Percentiles rank a stretch among this genome's conserved stretches.
Evolutionary conservation across 257 asterid genomes (phyloP).

Genomic region (Euphrasia confusa): DNA sequence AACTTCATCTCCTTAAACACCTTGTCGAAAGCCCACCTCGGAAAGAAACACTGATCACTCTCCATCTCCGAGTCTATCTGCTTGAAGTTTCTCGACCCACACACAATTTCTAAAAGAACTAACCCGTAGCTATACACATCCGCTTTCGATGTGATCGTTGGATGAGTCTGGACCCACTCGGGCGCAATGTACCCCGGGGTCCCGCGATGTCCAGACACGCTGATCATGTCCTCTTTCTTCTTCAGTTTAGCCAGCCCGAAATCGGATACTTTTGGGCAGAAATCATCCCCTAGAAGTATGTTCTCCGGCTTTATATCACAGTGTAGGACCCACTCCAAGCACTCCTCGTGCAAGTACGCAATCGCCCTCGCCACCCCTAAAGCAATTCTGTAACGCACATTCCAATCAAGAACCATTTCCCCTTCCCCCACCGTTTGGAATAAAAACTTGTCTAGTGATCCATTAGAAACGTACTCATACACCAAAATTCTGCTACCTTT

Average conservation of each 20-base stretch:
- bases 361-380: conserved; percentile 89
- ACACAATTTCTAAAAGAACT: conserved; percentile 70
- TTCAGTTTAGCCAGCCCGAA: conserved; percentile 72
- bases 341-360: conserved; percentile 86
- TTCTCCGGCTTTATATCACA: conserved; percentile 92
- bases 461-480: conserved; percentile 74
- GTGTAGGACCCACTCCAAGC: conserved; percentile 88
- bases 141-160: conserved; percentile 63
- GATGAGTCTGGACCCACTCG: conserved; percentile 63
- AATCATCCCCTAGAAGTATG: conserved; percentile 78
- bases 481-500: conserved; percentile 58
- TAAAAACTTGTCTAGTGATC: conserved; percentile 65
- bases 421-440: conserved; percentile 40
- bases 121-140: conserved; percentile 83
- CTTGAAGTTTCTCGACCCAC: conserved; percentile 56
- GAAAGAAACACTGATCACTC: conserved; percentile 73
- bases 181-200: conserved; percentile 90
- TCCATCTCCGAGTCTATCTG: conserved; percentile 47
- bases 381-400: conserved; percentile 65
- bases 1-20: conserved; percentile 64
- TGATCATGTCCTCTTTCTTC: conserved; percentile 70
- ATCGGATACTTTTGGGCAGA: conserved; percentile 88
- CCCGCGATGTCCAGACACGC: conserved; percentile 58
- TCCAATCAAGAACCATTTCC: conserved; percentile 70
- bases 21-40: conserved; percentile 77